Base-by-base conservation (phyloP, 495 filamentous ascomycete species). In the Aspergillus sclerotiicarbonarius region DNA sequence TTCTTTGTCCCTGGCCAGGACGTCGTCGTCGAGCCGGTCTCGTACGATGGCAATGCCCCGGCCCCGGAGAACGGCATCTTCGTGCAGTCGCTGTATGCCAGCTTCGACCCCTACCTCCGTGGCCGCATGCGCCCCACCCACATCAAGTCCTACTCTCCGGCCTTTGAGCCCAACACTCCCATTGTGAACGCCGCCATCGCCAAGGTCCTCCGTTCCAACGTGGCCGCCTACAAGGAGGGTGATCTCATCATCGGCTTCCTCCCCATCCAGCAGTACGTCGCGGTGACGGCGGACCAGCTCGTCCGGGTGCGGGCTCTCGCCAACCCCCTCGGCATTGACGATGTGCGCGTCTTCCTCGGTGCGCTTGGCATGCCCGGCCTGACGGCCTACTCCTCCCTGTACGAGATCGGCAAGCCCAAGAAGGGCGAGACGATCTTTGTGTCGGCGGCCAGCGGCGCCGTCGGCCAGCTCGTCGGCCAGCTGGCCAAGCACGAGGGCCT, bases 371-470 rank as follows among this genome's bases (percentile, higher is more conserved):
- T 96, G 90, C 90, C 91, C 3, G 91, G 91, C 21, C 70, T 95
- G 65, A 94, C 91, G 0, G 91, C 88, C 2, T 96, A 89, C 75
- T 86, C 84, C 4, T 87, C 85, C 0, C 82, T 93, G 61, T 87
- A 92, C 68, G 86, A 88, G 64, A 93, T 96, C 53, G 91, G 90
- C 1, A 75, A 88, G 79, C 91, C 91, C 32, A 87, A 90, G 77
- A 88, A 88, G 75, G 91, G 91, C 30, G 90, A 95, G 78, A 93
- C 90, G 6, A 90, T 96, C 65, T 92, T 93, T 68, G 82, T 96
- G 61, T 89, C 84, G 47, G 84, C 89, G 12, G 91, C 91, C 1
- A 87, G 85, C 15, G 91, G 91, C 33, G 91, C 91, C 1, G 91
- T 96, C 13, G 91, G 91, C 6, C 84, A 90, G 73, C 65, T 95